These are phyloP conservation scores for Bondarzewia mesenterica DNA, from an alignment of 1,284 basidiomycete genomes.

Conservation along the genomic window DNA sequence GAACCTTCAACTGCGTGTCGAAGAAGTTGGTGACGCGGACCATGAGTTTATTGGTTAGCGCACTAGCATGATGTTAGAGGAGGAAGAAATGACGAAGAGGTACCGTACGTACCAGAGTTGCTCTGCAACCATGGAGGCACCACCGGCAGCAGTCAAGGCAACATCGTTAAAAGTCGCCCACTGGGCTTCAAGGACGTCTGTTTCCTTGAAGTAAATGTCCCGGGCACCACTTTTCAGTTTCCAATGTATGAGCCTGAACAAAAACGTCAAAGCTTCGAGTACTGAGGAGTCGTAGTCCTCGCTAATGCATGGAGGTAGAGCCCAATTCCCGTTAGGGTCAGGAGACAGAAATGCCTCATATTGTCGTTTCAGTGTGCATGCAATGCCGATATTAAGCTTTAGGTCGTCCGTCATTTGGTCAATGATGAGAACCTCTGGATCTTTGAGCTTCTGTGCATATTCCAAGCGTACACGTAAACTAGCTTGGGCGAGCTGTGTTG, in stretches of 20 bases:
- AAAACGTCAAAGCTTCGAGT: slow-evolving; percentile 81
- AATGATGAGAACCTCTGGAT: slow-evolving; percentile 86
- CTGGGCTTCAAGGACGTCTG: slow-evolving; percentile 93
- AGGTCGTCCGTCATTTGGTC: slow-evolving; percentile 96
- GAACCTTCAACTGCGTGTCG: slow-evolving; percentile 86
- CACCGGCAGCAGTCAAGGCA: slow-evolving; percentile 82
- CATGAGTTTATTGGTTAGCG: slow-evolving; percentile 85
- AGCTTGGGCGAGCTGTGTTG: slow-evolving; percentile 90
- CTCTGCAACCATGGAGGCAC: slow-evolving; percentile 89
- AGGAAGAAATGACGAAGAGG: slow-evolving; percentile 4
- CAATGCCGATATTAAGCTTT: slow-evolving; percentile 86
- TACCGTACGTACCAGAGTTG: slow-evolving; percentile 60
- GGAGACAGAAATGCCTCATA: slow-evolving; percentile 86
- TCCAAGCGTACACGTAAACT: slow-evolving; percentile 85
- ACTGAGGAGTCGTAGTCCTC: slow-evolving; percentile 88
- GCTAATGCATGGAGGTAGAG: slow-evolving; percentile 79
- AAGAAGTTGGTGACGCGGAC: slow-evolving; percentile 90
- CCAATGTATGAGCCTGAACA: slow-evolving; percentile 94
- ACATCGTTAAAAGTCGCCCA: slow-evolving; percentile 96
- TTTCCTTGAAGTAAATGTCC: slow-evolving; percentile 95
- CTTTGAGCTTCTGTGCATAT: slow-evolving; percentile 84
- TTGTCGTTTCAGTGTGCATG: slow-evolving; percentile 91
- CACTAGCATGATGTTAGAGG: slow-evolving; percentile 33
- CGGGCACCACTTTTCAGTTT: slow-evolving; percentile 92
- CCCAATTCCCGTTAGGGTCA: slow-evolving; percentile 85